Evolutionary conservation across 2,329 filamentous ascomycete genomes (phyloP), one percentile per base, ranked within the genome.

Genomic region (Botrytis hyacinthi): DNA sequence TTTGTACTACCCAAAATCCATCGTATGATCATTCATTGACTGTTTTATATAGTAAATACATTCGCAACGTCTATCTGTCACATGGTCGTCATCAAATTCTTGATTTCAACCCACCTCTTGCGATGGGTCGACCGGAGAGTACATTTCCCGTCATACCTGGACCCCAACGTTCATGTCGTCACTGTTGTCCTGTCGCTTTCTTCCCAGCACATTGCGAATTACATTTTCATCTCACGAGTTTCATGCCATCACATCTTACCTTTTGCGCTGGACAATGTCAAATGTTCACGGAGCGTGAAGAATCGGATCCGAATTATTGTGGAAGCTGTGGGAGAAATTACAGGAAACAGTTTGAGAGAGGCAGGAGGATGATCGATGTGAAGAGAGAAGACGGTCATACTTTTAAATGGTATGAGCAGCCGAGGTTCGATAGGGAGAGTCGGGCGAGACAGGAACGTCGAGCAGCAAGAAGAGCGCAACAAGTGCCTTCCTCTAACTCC

Each of bases 141-240:
- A 29, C 29, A 68, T 62, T 48, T 76, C 76, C n/a, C 1, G 8
- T 16, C 26, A 37, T 57, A 76, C 78, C 1, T 14, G 72, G 20
- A 51, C 74, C 26, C 54, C 57, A 44, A 35, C 40, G 22, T 44
- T 57, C n/a, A 76, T 80, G 78, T 59, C 73, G 67, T 44, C 70
- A 76, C 54, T 80, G 78, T 57, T 61, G 76, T 8, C 78, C 78
- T 14, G 77, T 78, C 4, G 76, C 77, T 16, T 79, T 74, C 61
- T 77, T 74, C 16, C 78, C 77, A 4, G 75, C 76, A 2, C 78
- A 80, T 48, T 80, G 78, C 71, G 77, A 80, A 40, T 71, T 80
- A 1, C 78, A 80, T 35, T 78, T 75, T 60, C 78, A 80, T 70
- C 70, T 79, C 10, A 71, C 74, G 4, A 65, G 54, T 5, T 76